Evolutionary conservation across 257 asterid species (phyloP).

Genomic region (Phtheirospermum japonicum): DNA sequence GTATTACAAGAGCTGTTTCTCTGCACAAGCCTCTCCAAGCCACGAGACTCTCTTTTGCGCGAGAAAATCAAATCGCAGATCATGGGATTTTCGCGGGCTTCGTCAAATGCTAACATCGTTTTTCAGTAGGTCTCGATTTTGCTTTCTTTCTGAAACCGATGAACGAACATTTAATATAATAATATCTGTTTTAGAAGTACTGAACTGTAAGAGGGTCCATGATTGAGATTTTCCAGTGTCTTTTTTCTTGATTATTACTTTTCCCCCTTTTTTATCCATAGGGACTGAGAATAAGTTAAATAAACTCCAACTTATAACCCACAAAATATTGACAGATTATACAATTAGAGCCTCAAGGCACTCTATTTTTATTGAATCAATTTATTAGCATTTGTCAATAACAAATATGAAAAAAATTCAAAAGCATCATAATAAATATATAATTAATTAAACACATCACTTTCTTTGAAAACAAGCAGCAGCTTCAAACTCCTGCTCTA

Average conservation of each 20-base stretch:
- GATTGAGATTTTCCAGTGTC: too few relatives aligned
- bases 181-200: too few relatives aligned
- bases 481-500: conserved; percentile 34
- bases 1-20: conserved; percentile 53
- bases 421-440: too few relatives aligned
- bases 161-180: too few relatives aligned
- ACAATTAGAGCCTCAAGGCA: too few relatives aligned
- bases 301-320: too few relatives aligned
- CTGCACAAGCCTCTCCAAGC: conserved; percentile 38
- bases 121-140: conserved; percentile 34
- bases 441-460: neutral
- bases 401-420: neutral
- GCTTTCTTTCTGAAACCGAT: too few relatives aligned
- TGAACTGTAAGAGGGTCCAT: too few relatives aligned
- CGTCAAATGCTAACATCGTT: conserved; percentile 58
- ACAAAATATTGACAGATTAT: too few relatives aligned
- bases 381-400: conserved; percentile 4
- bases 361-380: too few relatives aligned
- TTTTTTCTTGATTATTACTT: neutral
- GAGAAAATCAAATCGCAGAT: conserved; percentile 65
- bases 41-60: conserved; percentile 46
- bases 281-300: too few relatives aligned
- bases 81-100: conserved; percentile 71
- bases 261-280: too few relatives aligned
- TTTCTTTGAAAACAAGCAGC: conserved; percentile 16